Evolutionary conservation across 495 filamentous ascomycete genomes (phyloP), one percentile per base, ranked within the genome.

Genomic region (Letharia lupina): DNA sequence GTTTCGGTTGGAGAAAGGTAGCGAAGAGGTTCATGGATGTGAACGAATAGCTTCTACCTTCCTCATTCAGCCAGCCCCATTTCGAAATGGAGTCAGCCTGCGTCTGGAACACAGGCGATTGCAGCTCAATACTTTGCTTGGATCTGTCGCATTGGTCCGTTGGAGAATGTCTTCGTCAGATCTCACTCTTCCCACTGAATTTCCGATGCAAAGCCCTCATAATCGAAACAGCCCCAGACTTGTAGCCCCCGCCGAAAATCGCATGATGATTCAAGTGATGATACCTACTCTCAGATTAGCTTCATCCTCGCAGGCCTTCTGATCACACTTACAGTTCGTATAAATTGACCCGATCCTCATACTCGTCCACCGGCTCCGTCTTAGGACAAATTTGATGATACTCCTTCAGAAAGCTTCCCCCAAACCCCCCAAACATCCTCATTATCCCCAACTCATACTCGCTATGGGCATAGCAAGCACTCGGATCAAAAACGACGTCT

Each of bases 391-490:
- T 62, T 33, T 78, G 69, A 77, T 91, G 84, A 75, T 96, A 96
- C 76, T 91, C 87, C 31, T 80, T 82, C 76, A 88, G 87, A 69
- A 95, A 96, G 9, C 75, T 72, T 28, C 85, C 86, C 28, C 86
- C 86, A 79, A 95, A 96, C 6, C 93, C 93, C 0, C 93, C 93
- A 83, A 96, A 96, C 90, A 98, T 93, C 65, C 82, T 82, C 93
- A 96, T 96, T 61, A 96, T 96, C 2, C 93, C 93, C 60, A 93
- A 73, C 73, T 96, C 93, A 77, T 86, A 96, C 80, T 96, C 93
- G 20, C 79, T 86, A 74, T 96, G 91, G n/a, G 85, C 90, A 76
- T 93, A 96, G 63, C 86, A 87, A 48, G 84, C 80, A 20, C 85
- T 86, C 31, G 91, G 86, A 76, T 96, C 93, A 77, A 87, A 96